Percentiles rank a stretch among this genome's conserved stretches.
These are phyloP conservation scores for Parasitella parasitica DNA, from an alignment of 371 early-diverging fungal genomes.

Conservation along the genomic window DNA sequence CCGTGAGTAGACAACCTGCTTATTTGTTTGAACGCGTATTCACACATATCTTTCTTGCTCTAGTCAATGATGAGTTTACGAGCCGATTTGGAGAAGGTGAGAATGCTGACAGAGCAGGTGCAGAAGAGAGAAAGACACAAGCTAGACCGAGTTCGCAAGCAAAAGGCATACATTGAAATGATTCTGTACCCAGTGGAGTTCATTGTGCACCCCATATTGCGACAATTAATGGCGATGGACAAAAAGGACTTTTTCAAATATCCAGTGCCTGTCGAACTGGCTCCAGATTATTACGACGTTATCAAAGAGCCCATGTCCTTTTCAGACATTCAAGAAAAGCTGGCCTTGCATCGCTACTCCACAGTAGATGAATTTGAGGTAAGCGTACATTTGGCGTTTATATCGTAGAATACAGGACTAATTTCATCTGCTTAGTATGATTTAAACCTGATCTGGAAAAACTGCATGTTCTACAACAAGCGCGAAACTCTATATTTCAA, in stretches of 20 bases:
- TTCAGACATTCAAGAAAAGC: constrained; percentile 45
- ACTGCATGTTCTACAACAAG: constrained; percentile 79
- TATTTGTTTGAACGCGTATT: no score
- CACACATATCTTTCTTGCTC: not conserved
- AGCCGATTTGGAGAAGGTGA: constrained; percentile 84
- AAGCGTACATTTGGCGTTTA: no score
- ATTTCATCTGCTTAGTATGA: constrained; percentile 56
- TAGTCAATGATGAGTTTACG: constrained; percentile 62
- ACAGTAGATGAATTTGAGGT: constrained; percentile 47
- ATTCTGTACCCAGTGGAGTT: constrained; percentile 74
- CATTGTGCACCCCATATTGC: constrained; percentile 60
- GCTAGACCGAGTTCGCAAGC: constrained; percentile 58
- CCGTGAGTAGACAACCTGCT: constrained; percentile 29
- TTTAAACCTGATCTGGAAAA: constrained; percentile 68
- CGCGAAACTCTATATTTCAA: constrained; percentile 72
- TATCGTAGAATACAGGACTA: no score
- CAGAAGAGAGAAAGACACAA: constrained; percentile 87
- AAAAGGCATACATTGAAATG: constrained; percentile 67
- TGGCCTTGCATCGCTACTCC: constrained; percentile 40
- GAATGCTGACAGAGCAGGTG: constrained; percentile 84
- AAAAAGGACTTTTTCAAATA: constrained; percentile 52
- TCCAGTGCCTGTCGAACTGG: constrained; percentile 77
- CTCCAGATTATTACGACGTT: constrained; percentile 80
- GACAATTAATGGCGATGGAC: constrained; percentile 62
- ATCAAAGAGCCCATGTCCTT: constrained; percentile 67